Evolutionary conservation across 2,329 filamentous ascomycete species (phyloP), one percentile per base, ranked within the genome.

Genomic region (Colletotrichum somersetense): DNA sequence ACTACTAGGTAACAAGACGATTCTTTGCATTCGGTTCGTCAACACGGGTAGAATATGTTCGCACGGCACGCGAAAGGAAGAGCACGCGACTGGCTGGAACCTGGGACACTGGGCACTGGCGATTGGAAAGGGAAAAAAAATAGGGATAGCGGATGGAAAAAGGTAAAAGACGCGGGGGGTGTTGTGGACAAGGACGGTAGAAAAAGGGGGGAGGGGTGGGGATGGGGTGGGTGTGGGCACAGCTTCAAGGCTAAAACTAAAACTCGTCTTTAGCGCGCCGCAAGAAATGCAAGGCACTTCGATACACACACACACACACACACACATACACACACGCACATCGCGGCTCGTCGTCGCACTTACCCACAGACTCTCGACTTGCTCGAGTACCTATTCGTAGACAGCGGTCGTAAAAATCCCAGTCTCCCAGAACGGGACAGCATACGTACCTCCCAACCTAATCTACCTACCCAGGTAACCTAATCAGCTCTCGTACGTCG

Each of bases 231-330:
- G 67, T 38, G 71, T 71, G 33, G 40, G 26, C 23, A 40, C 33
- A 67, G 52, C 40, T 26, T 35, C 57, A n/a, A 67, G 50, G 67
- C 67, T 66, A 71, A 73, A 71, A 71, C 67, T 71, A 67, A 73
- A 71, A 71, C 62, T 62, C 56, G 48, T 71, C 70, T 73, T 38
- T 68, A 59, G 66, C 48, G 71, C 62, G 62, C 67, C 46, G 50
- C 50, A 69, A 44, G 56, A 65, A 61, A 70, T 62, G 71, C 67
- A 73, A 72, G 71, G 71, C 62, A 73, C 62, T 40, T 62, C 33
- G 53, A 66, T 57, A 63, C 33, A 63, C n/a, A 18, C 30, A 30
- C 26, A n/a, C n/a, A n/a, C n/a, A n/a, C n/a, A n/a, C 26, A 26
- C 26, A 26, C 26, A 30, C 3, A 30, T 30, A 30, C 30, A 30